Percentiles rank a stretch among this genome's conserved stretches.
Conservation (phyloP, 371 early-diverging fungal genomes). For the Mucor plumbeus region DNA sequence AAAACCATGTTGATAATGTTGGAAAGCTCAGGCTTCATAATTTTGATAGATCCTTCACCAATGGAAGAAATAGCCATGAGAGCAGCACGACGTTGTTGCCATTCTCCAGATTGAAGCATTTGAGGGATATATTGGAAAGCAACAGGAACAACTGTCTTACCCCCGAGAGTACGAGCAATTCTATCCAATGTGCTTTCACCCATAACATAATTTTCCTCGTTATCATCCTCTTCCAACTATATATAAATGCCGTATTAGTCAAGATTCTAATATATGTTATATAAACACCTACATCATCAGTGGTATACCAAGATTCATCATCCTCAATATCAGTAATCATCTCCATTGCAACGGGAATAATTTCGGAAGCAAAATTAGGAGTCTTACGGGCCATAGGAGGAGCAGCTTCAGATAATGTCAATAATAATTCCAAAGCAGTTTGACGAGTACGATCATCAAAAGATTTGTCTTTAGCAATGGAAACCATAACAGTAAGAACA, state of each 20-base stretch:
- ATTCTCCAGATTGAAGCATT: slow-evolving; percentile 86
- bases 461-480: slow-evolving; percentile 76
- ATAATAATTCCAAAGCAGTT: slow-evolving; percentile 86
- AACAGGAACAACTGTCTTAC: slow-evolving; percentile 86
- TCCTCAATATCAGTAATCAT: slow-evolving; percentile 94
- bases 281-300: slow-evolving; percentile 69
- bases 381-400: slow-evolving; percentile 88
- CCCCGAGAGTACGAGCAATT: slow-evolving; percentile 87
- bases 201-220: slow-evolving; percentile 84
- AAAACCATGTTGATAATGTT: slow-evolving; percentile 84
- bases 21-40: slow-evolving; percentile 89
- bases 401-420: slow-evolving; percentile 87
- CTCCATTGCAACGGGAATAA: slow-evolving; percentile 87
- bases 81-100: slow-evolving; percentile 94
- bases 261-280: not conserved
- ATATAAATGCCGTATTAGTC: not conserved
- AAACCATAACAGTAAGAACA: slow-evolving; percentile 75
- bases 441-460: slow-evolving; percentile 83
- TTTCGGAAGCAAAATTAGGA: slow-evolving; percentile 69
- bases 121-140: slow-evolving; percentile 89
- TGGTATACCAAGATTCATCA: slow-evolving; percentile 90
- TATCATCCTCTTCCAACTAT: slow-evolving; percentile 87
- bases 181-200: slow-evolving; percentile 97
- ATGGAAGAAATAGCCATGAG: slow-evolving; percentile 94
- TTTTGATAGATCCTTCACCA: slow-evolving; percentile 93